phyloP scores from a whole-genome alignment of 306 rosid species.

The Delonix regia region DNA sequence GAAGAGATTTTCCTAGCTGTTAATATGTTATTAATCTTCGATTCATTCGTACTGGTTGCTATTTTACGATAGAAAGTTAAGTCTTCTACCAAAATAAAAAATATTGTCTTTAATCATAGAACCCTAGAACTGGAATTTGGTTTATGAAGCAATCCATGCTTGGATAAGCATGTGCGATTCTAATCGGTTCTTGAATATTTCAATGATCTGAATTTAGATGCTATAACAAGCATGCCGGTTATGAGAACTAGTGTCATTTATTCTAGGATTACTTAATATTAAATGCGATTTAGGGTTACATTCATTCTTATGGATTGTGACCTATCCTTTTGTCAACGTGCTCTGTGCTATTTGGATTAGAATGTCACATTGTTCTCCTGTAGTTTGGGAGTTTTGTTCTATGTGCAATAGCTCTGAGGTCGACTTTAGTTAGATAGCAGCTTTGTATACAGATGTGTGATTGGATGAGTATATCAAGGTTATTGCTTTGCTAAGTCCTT shows the following conservation, averaged over 20 bases:
- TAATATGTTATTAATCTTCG: background rate
- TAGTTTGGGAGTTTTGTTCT: background rate
- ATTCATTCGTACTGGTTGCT: background rate
- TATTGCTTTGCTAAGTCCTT: background rate
- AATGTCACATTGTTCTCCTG: background rate
- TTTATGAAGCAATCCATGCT: background rate
- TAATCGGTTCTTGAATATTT: background rate
- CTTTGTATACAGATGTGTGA: background rate
- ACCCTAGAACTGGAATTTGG: background rate
- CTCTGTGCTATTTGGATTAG: background rate
- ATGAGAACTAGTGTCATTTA: background rate
- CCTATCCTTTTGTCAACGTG: background rate
- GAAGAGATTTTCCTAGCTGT: background rate
- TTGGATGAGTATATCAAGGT: background rate
- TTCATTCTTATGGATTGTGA: background rate
- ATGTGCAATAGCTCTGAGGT: background rate
- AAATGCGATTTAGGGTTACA: background rate
- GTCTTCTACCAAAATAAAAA: background rate
- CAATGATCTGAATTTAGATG: background rate
- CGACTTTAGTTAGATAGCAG: background rate
- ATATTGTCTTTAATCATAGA: background rate
- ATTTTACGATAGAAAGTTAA: background rate
- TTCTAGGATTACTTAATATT: background rate
- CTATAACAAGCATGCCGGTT: background rate
- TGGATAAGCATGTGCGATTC: background rate